phyloP scores from a whole-genome alignment of 805 yeast species.

The Brettanomyces bruxellensis region DNA sequence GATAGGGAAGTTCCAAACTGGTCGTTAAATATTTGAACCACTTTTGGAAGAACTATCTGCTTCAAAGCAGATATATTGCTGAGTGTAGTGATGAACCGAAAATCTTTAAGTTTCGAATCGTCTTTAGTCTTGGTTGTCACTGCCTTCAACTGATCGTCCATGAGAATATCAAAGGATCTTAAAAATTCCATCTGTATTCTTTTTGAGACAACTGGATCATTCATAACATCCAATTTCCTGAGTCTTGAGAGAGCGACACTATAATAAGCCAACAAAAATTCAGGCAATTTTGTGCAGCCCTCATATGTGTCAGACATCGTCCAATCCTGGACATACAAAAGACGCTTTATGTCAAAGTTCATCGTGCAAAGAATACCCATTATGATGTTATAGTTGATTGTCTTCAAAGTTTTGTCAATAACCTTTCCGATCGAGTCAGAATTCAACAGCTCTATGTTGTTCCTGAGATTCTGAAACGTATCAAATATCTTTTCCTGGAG shows the following conservation, averaged over 20 bases:
- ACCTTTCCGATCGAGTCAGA: conserved; percentile 26
- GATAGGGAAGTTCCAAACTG: conserved; percentile 38
- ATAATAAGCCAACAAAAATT: conserved; percentile 30
- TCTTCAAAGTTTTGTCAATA: conserved; percentile 4
- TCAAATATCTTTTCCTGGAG: conserved; percentile 33
- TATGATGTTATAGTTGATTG: conserved; percentile 19
- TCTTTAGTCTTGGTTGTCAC: conserved; percentile 27
- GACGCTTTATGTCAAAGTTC: conserved; percentile 16
- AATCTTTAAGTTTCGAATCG: conserved; percentile 10
- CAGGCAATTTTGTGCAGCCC: conserved; percentile 30
- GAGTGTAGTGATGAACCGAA: conserved; percentile 29
- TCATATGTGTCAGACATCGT: conserved; percentile 16
- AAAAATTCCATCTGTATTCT: conserved; percentile 27
- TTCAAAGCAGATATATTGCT: conserved; percentile 45
- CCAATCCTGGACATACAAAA: conserved; percentile 31
- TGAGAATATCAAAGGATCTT: conserved; percentile 23
- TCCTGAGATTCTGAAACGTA: conserved; percentile 28
- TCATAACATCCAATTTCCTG: conserved; percentile 9
- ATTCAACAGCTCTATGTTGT: conserved; percentile 26
- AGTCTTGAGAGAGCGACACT: conserved; percentile 26
- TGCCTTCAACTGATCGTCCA: conserved; percentile 38
- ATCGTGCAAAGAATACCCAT: conserved; percentile 19
- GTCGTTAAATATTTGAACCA: conserved; percentile 41
- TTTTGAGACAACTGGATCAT: conserved; percentile 11
- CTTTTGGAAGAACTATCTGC: conserved; percentile 35